Conservation (phyloP, 1,284 basidiomycete species). For the Puccinia novopanici region DNA sequence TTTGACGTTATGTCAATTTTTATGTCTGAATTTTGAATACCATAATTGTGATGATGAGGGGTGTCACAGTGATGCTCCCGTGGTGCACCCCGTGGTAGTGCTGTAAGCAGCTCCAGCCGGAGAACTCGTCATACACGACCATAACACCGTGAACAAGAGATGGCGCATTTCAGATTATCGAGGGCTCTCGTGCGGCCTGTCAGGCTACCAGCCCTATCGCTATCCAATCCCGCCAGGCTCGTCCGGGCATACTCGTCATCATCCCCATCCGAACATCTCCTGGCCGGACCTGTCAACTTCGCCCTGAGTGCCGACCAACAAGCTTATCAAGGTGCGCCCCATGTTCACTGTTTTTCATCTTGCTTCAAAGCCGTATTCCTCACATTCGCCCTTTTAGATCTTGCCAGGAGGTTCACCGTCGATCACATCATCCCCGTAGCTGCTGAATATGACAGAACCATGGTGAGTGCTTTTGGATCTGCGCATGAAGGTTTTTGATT, state of each 20-base stretch:
- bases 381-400: constrained; percentile 57
- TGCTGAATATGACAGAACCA: constrained; percentile 62
- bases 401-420: constrained; percentile 62
- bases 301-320: constrained; percentile 46
- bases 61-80: no score
- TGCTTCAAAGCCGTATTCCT: neutral
- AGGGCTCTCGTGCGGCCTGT: no score
- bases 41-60: no score
- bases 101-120: no score
- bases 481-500: neutral
- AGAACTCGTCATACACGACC: no score
- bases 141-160: no score
- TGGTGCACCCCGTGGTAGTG: no score
- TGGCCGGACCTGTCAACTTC: constrained; percentile 44
- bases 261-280: constrained; percentile 9
- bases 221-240: no score
- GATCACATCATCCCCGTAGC: constrained; percentile 64
- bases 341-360: neutral
- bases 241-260: constrained; percentile 4
- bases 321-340: constrained; percentile 43
- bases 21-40: no score
- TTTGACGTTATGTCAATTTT: no score
- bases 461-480: constrained; percentile 57
- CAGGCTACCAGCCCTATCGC: no score
- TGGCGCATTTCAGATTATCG: no score